These are phyloP conservation scores for Rutstroemia sydowiana DNA, from an alignment of 2,329 filamentous ascomycete species.

Conservation along the genomic window DNA sequence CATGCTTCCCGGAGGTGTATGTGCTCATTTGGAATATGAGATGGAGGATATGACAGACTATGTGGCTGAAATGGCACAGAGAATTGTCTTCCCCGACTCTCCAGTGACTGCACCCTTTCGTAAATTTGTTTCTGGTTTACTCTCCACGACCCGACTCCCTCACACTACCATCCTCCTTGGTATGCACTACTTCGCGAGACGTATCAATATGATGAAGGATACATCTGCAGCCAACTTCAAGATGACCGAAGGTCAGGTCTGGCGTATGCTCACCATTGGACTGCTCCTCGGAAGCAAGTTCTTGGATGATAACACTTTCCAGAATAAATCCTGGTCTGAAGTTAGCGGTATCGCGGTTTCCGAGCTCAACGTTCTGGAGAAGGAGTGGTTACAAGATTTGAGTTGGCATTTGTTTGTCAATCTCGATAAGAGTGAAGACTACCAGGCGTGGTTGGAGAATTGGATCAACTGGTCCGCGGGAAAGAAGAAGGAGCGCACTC, in stretches of 20 bases:
- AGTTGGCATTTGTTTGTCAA: conserved; percentile 64
- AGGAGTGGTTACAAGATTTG: conserved; percentile 61
- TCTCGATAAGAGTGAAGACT: conserved; percentile 54
- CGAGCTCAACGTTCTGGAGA: conserved; percentile 61
- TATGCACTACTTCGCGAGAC: conserved; percentile 59
- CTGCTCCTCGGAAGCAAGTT: conserved; percentile 70
- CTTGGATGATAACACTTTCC: conserved; percentile 71
- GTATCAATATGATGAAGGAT: conserved; percentile 51
- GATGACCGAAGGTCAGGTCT: conserved; percentile 49
- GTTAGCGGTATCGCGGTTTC: conserved; percentile 64
- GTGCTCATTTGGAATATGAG: conserved; percentile 68
- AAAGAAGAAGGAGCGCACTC: conserved; percentile 34
- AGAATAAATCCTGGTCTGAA: conserved; percentile 71
- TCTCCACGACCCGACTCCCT: conserved; percentile 64
- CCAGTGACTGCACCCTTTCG: conserved; percentile 57
- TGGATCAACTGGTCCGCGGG: conserved; percentile 55
- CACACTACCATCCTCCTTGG: conserved; percentile 66
- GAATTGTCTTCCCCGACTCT: conserved; percentile 55
- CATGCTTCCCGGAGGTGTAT: conserved; percentile 52
- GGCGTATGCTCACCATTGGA: conserved; percentile 61
- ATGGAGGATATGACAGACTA: conserved; percentile 74
- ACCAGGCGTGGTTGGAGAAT: conserved; percentile 55
- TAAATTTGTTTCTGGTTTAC: conserved; percentile 66
- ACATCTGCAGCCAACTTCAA: conserved; percentile 28
- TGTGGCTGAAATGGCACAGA: conserved; percentile 64